These are phyloP conservation scores for Phytophthora pisi DNA, from an alignment of 352 stramenopile genomes.

Conservation along the genomic window DNA sequence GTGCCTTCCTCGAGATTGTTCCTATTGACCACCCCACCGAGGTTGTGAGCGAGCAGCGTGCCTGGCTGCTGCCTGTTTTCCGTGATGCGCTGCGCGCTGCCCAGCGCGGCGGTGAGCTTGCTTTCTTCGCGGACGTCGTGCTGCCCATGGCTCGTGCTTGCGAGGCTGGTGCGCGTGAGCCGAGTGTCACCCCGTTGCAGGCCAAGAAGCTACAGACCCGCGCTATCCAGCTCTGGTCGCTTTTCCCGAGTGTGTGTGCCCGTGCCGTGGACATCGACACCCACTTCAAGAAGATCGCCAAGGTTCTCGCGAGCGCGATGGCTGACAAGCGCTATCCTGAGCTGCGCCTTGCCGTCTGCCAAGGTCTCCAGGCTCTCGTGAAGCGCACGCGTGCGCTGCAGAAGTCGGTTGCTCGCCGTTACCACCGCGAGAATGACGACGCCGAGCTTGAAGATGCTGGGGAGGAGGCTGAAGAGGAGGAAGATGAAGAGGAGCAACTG, in stretches of 20 bases:
- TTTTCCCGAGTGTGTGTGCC: constrained; percentile 84
- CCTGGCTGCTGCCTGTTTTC: constrained; percentile 85
- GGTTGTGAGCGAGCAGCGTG: constrained; percentile 74
- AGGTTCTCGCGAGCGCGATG: constrained; percentile 88
- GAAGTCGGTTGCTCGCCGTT: constrained; percentile 40
- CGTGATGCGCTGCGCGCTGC: constrained; percentile 59
- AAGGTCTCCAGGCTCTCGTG: constrained; percentile 82
- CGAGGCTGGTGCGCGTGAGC: constrained; percentile 66
- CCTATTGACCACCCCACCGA: constrained; percentile 74
- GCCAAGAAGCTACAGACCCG: constrained; percentile 80
- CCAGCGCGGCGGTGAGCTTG: constrained; percentile 57
- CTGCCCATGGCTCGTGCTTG: constrained; percentile 76
- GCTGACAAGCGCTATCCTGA: constrained; percentile 87
- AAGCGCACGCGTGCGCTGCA: constrained; percentile 67
- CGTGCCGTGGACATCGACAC: constrained; percentile 75
- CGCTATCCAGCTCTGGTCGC: constrained; percentile 80
- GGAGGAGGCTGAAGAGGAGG: constrained; percentile 39
- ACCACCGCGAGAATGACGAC: constrained; percentile 56
- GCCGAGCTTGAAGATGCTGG: constrained; percentile 46
- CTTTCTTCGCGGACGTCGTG: constrained; percentile 77
- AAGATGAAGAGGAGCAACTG: constrained; percentile 60
- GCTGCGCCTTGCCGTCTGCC: constrained; percentile 82
- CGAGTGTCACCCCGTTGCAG: constrained; percentile 67
- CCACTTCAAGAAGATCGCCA: constrained; percentile 88
- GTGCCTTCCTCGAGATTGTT: constrained; percentile 74